Base-by-base conservation (phyloP, 2,329 filamentous ascomycete genomes). In the Verticillium albo-atrum region DNA sequence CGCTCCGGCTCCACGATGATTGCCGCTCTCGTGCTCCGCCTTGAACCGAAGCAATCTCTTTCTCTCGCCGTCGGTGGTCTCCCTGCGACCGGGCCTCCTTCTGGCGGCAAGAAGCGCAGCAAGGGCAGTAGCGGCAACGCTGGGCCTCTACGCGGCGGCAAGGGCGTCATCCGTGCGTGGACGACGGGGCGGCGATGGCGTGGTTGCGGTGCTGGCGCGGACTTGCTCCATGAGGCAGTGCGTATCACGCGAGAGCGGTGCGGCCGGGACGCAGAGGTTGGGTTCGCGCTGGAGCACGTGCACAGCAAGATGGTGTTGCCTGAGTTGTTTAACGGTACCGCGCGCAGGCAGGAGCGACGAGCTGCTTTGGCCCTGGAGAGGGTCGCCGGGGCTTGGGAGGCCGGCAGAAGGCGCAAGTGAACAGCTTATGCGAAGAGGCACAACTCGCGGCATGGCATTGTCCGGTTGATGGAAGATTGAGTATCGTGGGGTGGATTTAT, bases 161-260 rank as follows among this genome's bases (percentile, higher is more conserved):
- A 82, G 62, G 90, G 88, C 9, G 78, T 92, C 54, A 88, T 97
- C 60, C 84, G 90, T 28, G 92, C 90, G 1, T 97, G 92, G 92
- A 94, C 91, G 2, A 90, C 92, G 2, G 81, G 82, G 69, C 75
- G 87, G 56, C 79, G 81, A 65, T 92, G 91, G 71, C 82, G 92
- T 27, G 79, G 84, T 32, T 84, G 85, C 63, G 91, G 92, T 0
- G 79, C 96, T 26, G 92, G 92, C 3, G 81, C 78, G 47, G 88
- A 87, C 32, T 74, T 97, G 67, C 78, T 97, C 54, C 83, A 89
- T 65, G 89, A 90, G 66, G 91, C 89, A 2, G 86, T 93, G 2
- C 80, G 81, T 59, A 72, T 89, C 58, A 88, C 89, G 61, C 83
- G 83, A 66, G 86, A 87, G 72, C 84, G 82, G 68, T 89, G 89